Base-by-base conservation (phyloP, 208 protist genomes). In the Trypanosoma brucei region DNA sequence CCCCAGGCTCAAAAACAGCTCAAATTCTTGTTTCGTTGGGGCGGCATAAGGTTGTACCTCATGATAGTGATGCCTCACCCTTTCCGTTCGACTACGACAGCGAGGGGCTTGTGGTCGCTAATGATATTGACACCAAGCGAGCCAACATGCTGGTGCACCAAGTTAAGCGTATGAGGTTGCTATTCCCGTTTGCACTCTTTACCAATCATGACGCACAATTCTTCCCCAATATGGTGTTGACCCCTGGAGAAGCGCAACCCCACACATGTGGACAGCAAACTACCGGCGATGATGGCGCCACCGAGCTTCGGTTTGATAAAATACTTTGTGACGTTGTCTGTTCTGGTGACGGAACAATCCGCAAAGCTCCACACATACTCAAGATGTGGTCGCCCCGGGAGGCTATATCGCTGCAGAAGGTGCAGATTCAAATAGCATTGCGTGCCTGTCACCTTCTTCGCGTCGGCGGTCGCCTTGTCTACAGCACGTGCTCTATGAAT, bases 401-500 rank as follows among this genome's bases (percentile, higher is more conserved):
- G 55, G 89, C 76, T 14, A 85, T 92, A 36, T 78, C 65, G 48
- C 69, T 94, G 46, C 85, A 94, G 56, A 80, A 81, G 57, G 84
- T 74, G 37, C 96, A 98, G 72, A 78, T 96, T 11, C 75, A 88
- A 54, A 94, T 98, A 52, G 79, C 84, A 4, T 38, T 82, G 38
- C 83, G 86, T 30, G 91, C 84, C 31, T 84, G 84, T 55, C 84
- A 94, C 54, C 70, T 96, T 4, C 72, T 91, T 35, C 59, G 72
- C 22, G 70, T 91, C 6, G 84, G 86, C 14, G 96, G 96, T n/a
- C 72, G 78, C 22, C 73, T 98, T 2, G 95, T 98, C 22, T 99
- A 99, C 79, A 97, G 88, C 56, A 99, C 97, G 3, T 99, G 97
- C 82, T 97, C 94, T 7, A 78, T 98, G 44, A 98, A 98, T 68